phyloP scores from a whole-genome alignment of 208 protist species.

The Crithidia sp. region DNA sequence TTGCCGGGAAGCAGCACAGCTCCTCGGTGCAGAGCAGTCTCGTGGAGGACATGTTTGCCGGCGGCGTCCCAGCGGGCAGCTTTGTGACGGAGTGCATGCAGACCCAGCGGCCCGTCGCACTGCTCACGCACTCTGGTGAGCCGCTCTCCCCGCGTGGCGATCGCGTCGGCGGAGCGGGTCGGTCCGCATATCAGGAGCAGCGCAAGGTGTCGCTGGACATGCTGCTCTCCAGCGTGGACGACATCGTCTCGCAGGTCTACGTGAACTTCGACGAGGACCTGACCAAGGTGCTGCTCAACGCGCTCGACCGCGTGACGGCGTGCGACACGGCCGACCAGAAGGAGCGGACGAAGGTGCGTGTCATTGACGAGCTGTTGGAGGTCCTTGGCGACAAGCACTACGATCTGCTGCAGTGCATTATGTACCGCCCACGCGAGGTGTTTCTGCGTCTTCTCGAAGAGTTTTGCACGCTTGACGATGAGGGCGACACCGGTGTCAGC shows the following conservation, averaged over 20 bases:
- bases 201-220: constrained; percentile 83
- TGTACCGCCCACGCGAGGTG: constrained; percentile 82
- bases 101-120: constrained; percentile 66
- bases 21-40: constrained; percentile 36
- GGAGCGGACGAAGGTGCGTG: constrained; percentile 65
- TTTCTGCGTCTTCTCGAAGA: constrained; percentile 87
- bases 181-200: constrained; percentile 64
- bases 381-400: constrained; percentile 82
- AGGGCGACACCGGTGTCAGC: constrained; percentile 36
- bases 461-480: constrained; percentile 87
- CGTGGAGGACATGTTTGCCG: constrained; percentile 40
- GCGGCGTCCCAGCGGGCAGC: constrained; percentile 35
- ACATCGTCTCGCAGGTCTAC: constrained; percentile 92
- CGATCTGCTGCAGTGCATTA: constrained; percentile 84
- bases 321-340: constrained; percentile 71
- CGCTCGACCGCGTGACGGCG: constrained; percentile 79
- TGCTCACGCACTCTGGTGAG: constrained; percentile 75
- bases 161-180: constrained; percentile 60
- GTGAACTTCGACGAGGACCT: constrained; percentile 89
- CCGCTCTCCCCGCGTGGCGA: constrained; percentile 83
- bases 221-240: constrained; percentile 84
- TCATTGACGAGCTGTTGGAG: constrained; percentile 81
- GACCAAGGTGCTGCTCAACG: constrained; percentile 90
- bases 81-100: constrained; percentile 78
- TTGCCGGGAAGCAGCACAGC: constrained; percentile 1